Evolutionary conservation across 208 protist genomes (phyloP).

Genomic region (Strigomonas galati): DNA sequence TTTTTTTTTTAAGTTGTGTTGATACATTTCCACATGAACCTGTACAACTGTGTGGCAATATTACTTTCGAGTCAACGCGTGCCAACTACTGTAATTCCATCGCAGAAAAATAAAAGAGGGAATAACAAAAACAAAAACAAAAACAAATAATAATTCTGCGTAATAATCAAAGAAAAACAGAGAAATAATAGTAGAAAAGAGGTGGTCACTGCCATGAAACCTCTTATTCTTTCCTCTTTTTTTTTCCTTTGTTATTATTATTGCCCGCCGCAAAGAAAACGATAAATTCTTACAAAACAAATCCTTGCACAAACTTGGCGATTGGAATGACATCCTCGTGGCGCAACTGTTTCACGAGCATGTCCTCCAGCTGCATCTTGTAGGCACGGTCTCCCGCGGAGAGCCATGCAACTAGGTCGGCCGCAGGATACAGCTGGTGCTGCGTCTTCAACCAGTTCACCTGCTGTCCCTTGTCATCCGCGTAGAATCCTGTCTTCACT

Average conservation of each 20-base stretch:
- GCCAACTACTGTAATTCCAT: no score
- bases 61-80: not conserved
- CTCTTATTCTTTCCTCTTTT: no score
- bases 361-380: constrained; percentile 56
- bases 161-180: not conserved
- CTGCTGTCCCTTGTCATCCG: constrained; percentile 41
- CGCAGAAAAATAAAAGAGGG: no score
- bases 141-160: not conserved
- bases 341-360: constrained; percentile 40
- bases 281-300: constrained; percentile 1
- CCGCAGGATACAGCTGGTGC: constrained; percentile 53
- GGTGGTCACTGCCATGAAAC: not conserved
- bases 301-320: constrained; percentile 33
- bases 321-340: constrained; percentile 72
- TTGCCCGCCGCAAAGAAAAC: no score
- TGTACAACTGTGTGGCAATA: no score
- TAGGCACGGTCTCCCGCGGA: constrained; percentile 46
- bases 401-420: constrained; percentile 71
- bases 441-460: constrained; percentile 57
- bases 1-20: not conserved
- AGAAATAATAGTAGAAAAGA: not conserved
- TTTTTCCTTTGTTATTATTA: no score
- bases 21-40: no score
- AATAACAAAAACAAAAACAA: no score
- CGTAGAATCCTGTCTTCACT: constrained; percentile 74